Base-by-base conservation (phyloP, 495 filamentous ascomycete species). In the Penicillium parvum region DNA sequence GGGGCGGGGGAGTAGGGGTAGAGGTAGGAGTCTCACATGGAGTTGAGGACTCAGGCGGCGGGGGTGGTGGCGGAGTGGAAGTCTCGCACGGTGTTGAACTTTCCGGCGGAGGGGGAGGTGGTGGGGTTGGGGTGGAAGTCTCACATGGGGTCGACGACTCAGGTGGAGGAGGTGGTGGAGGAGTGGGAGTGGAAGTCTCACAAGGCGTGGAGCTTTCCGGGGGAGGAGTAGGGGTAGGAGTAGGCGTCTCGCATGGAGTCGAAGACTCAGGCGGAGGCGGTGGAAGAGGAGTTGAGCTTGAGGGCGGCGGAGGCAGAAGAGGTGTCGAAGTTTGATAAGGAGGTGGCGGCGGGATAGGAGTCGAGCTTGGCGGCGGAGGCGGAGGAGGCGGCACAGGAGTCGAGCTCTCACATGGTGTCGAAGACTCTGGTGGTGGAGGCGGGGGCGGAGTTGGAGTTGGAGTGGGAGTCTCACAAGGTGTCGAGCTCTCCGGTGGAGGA, bases 51-150 rank as follows among this genome's bases (percentile, higher is more conserved):
- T 32, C 33, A 0, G 33, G 34, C 2, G 32, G 37, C 4, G 0
- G 43, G n/a, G 3, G 12, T 0, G 21, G 21, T 3, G 49, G 43
- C 4, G 39, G 12, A 35, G 49, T 50, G 9, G 44, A 32, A 4
- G 42, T 49, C 45, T 52, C 53, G 11, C 53, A 56, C 1, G 49
- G 49, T 35, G 53, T 52, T 5, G 42, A 38, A 11, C 32, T 16
- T 25, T 22, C 28, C 4, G 50, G 50, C 0, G 50, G 35, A 17
- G 45, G n/a, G n/a, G 17, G 45, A 37, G 4, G 34, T 28, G 38
- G 32, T 7, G 19, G 25, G 16, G 43, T 40, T 7, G 46, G 26
- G 3, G 47, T 50, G 3, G 25, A n/a, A 8, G 37, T 41, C 22
- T 47, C 32, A 18, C 32, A 40, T 9, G 44, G 37, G 19, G 38